Evolutionary conservation across 2,329 filamentous ascomycete species (phyloP), one percentile per base, ranked within the genome.

Genomic region (Diaporthe capsici): DNA sequence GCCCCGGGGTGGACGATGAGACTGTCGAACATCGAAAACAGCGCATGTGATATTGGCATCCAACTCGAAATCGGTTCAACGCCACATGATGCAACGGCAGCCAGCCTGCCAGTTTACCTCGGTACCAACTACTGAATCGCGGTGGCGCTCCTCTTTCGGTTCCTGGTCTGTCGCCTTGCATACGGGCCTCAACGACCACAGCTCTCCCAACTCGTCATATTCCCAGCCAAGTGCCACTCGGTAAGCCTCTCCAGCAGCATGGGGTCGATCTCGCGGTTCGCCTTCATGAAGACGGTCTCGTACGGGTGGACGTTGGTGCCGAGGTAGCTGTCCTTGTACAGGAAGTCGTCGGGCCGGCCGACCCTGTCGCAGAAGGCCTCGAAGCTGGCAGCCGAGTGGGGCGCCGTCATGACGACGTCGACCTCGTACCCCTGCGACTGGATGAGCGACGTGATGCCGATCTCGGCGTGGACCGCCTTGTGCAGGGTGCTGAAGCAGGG

Each of bases 241-340:
- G 82, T 83, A 58, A 85, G 71, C n/a, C 78, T 77, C 2, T 78
- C 72, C 37, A 85, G 76, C 42, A 81, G 70, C 1, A 58, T 44
- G 0, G 79, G 78, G 60, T 84, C 82, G 47, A 83, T 81, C 12
- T 80, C 78, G 44, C 80, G 78, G 63, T 83, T 83, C 6, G 82
- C 81, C 78, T 84, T 84, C 73, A 81, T 78, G 73, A 85, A 85
- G 25, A 85, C 72, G 2, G 82, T 83, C 80, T 85, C 84, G 78
- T 84, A 85, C 1, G 84, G 83, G 60, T 85, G 83, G 10, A 84
- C 72, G 70, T 80, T 83, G 72, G 78, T 80, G 47, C 82, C 83
- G 73, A 81, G 80, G 73, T 83, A 82, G 42, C 74, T 77, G 31
- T 78, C 76, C 39, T 80, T 75, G 71, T 76, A 81, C 17, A 80